These are phyloP conservation scores for Jackrogersella minutella DNA, from an alignment of 495 filamentous ascomycete genomes.

Conservation along the genomic window DNA sequence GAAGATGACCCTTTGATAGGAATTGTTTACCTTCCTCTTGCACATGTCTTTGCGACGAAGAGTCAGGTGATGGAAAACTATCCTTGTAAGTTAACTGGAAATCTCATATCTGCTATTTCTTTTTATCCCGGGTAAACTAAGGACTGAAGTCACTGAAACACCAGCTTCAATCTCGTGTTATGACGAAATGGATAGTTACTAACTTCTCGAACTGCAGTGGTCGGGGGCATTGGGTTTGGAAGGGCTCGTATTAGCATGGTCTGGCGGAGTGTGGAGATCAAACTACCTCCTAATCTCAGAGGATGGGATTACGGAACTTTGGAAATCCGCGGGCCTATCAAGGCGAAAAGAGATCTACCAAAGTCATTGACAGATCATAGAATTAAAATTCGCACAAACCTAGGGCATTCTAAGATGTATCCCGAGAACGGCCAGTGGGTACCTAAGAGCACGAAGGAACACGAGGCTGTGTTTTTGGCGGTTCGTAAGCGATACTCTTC, in stretches of 20 bases:
- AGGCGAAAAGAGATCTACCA: constrained; percentile 49
- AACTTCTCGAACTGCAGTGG: constrained; percentile 35
- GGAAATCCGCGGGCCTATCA: constrained; percentile 57
- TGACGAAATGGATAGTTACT: not conserved
- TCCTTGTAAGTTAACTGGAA: constrained; percentile 52
- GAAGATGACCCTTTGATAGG: constrained; percentile 74
- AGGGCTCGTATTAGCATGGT: constrained; percentile 70
- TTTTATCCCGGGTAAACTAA: not conserved
- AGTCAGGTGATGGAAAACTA: constrained; percentile 69
- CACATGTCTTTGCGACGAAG: constrained; percentile 61
- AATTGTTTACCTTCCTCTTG: constrained; percentile 69
- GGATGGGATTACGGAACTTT: constrained; percentile 75
- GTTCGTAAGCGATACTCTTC: constrained; percentile 69
- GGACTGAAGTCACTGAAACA: not conserved
- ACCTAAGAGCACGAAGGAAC: constrained; percentile 46
- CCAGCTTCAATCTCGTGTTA: not conserved
- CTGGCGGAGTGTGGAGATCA: constrained; percentile 70
- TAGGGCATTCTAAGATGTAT: constrained; percentile 63
- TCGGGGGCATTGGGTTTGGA: constrained; percentile 74
- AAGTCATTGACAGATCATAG: constrained; percentile 54
- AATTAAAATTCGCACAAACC: constrained; percentile 64
- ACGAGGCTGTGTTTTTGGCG: constrained; percentile 60
- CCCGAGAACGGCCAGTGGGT: constrained; percentile 47
- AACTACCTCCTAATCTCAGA: constrained; percentile 60
- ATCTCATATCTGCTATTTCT: constrained; percentile 44